These are phyloP conservation scores for Orobanche coerulescens DNA, from an alignment of 257 asterid species.

Conservation along the genomic window DNA sequence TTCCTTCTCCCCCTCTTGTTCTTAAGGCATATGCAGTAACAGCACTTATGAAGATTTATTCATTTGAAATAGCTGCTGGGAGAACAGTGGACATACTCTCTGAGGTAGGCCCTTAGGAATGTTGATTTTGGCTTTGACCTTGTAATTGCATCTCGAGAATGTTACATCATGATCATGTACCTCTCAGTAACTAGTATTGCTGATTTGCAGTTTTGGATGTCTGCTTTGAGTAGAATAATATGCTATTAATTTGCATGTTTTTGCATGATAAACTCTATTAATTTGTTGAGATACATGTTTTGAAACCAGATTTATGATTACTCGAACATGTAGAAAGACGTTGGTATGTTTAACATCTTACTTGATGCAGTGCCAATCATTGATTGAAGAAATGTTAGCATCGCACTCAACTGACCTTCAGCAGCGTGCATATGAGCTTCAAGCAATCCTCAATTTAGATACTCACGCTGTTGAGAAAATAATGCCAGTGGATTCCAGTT, in stretches of 20 bases:
- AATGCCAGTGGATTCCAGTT: conserved; percentile 82
- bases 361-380: conserved; percentile 73
- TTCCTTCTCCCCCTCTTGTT: conserved; percentile 24
- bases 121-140: conserved; percentile 8
- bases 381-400: conserved; percentile 78
- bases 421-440: conserved; percentile 98
- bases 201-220: background rate
- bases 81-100: conserved; percentile 76
- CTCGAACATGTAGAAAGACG: conserved; percentile 3
- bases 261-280: conserved; percentile 12
- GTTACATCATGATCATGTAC: conserved; percentile 1
- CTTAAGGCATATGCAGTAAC: conserved; percentile 83
- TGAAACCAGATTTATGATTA: conserved; percentile 11
- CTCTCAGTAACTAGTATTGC: background rate
- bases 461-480: conserved; percentile 54
- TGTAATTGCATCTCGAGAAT: background rate
- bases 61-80: conserved; percentile 96
- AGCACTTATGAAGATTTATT: conserved; percentile 79
- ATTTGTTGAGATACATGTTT: background rate
- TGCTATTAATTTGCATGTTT: background rate
- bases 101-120: conserved; percentile 51
- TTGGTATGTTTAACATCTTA: conserved; percentile 24
- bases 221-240: background rate
- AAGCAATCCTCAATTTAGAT: conserved; percentile 68
- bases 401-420: conserved; percentile 93